A percentile compares a stretch with the other conserved stretches of the same genome.
Evolutionary conservation across 176 grass and related monocot genomes (phyloP).

Genomic region (Musa schizocarpa): DNA sequence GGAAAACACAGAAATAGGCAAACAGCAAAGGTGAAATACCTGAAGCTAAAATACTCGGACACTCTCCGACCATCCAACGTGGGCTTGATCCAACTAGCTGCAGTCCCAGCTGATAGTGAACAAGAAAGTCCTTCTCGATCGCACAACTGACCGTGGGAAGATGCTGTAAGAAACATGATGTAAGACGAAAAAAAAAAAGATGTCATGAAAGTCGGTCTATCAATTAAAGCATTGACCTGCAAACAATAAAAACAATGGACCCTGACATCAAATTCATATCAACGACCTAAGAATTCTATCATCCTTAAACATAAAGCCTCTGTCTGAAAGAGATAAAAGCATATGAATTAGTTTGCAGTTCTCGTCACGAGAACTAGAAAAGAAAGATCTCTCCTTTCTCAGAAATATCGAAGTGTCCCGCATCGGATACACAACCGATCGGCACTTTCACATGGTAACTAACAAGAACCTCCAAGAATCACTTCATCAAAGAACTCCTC

Average conservation of each 20-base stretch:
- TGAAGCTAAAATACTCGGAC: conserved; percentile 51
- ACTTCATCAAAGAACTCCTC: not conserved
- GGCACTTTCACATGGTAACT: no score
- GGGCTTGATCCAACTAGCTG: conserved; percentile 57
- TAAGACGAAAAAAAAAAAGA: not conserved
- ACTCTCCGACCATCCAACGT: conserved; percentile 39
- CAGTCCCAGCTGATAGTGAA: conserved; percentile 40
- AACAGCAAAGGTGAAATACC: conserved; percentile 25
- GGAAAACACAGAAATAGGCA: not conserved
- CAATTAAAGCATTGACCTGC: not conserved
- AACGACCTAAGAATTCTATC: not conserved
- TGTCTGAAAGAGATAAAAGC: not conserved
- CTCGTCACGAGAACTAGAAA: no score
- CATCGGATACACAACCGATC: no score
- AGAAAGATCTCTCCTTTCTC: no score
- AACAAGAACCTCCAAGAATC: not conserved
- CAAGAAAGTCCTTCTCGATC: conserved; percentile 19
- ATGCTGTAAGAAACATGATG: conserved; percentile 10
- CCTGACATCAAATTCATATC: not conserved
- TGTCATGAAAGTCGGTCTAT: not conserved
- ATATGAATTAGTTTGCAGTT: no score
- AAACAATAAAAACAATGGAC: not conserved
- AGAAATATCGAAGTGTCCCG: no score
- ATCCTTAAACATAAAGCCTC: not conserved
- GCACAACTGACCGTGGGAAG: conserved; percentile 12